Evolutionary conservation across 2,329 filamentous ascomycete species (phyloP).

Genomic region (Cyphellophora attinorum): DNA sequence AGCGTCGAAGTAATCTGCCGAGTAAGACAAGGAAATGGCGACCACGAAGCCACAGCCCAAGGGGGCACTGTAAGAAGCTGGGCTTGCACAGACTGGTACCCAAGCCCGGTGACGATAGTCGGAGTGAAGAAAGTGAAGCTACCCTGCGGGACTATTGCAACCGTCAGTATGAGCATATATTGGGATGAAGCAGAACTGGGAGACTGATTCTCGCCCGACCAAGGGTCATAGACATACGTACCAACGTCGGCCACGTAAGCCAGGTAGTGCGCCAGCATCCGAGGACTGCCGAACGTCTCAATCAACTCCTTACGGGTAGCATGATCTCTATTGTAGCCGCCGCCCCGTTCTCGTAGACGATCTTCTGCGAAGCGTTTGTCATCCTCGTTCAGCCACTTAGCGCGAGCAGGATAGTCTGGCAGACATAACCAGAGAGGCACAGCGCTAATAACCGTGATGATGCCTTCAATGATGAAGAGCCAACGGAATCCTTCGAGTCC

Average conservation of each 20-base stretch:
- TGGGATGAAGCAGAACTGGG: too few relatives aligned
- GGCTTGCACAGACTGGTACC: constrained; percentile 17
- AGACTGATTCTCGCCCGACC: too few relatives aligned
- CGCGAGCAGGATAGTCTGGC: constrained; percentile 32
- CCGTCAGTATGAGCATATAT: too few relatives aligned
- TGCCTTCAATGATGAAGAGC: constrained; percentile 35
- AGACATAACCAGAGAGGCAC: constrained; percentile 32
- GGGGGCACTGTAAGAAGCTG: constrained; percentile 20
- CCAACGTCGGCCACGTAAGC: constrained; percentile 11
- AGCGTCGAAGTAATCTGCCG: constrained; percentile 12
- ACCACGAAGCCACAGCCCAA: constrained; percentile 15
- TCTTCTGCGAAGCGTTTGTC: constrained; percentile 34
- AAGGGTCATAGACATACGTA: too few relatives aligned
- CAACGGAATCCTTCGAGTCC: constrained; percentile 31
- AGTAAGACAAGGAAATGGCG: constrained; percentile 11
- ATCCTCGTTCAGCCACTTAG: constrained; percentile 33
- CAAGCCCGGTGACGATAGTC: constrained; percentile 14
- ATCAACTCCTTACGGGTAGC: constrained; percentile 9
- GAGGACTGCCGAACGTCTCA: constrained; percentile 11
- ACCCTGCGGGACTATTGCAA: constrained; percentile 15
- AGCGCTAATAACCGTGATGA: constrained; percentile 26
- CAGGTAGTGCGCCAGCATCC: constrained; percentile 16
- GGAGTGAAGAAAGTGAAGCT: constrained; percentile 16
- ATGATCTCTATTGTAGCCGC: constrained; percentile 13
- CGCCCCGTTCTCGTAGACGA: constrained; percentile 34